phyloP scores from a whole-genome alignment of 306 rosid species.

The Gleditsia sinensis region DNA sequence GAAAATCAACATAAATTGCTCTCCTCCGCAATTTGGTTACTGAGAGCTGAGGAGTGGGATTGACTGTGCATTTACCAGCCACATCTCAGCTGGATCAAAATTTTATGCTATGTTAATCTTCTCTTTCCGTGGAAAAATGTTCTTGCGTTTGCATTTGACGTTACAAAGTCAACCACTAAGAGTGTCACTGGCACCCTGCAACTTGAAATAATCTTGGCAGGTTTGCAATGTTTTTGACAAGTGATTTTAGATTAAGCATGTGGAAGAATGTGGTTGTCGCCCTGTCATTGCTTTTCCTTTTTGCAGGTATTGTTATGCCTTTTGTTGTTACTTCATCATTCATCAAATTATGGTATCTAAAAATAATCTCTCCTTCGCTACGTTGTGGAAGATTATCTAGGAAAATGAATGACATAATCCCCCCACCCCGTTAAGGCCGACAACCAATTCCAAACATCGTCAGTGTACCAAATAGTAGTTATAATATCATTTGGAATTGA shows the following conservation, averaged over 20 bases:
- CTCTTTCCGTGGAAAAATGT: slow-evolving; percentile 31
- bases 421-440: background rate
- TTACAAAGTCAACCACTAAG: background rate
- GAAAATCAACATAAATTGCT: background rate
- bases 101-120: slow-evolving; percentile 14
- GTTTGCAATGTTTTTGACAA: slow-evolving; percentile 9
- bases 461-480: background rate
- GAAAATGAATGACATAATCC: background rate
- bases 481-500: slow-evolving; percentile 13
- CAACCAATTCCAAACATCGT: background rate
- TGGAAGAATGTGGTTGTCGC: background rate
- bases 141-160: slow-evolving; percentile 1
- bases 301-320: background rate
- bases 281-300: background rate
- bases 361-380: background rate
- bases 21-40: slow-evolving; percentile 6
- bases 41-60: slow-evolving; percentile 20
- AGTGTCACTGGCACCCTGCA: slow-evolving; percentile 7
- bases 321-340: background rate
- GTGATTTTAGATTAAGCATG: slow-evolving; percentile 9
- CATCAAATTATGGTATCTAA: background rate
- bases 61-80: background rate
- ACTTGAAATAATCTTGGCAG: slow-evolving; percentile 6
- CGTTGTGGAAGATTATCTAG: background rate
- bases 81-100: slow-evolving; percentile 25